A percentile compares a stretch with the other conserved stretches of the same genome.
These are phyloP conservation scores for Gomphus bonarii DNA, from an alignment of 1,284 basidiomycete species.

Conservation along the genomic window DNA sequence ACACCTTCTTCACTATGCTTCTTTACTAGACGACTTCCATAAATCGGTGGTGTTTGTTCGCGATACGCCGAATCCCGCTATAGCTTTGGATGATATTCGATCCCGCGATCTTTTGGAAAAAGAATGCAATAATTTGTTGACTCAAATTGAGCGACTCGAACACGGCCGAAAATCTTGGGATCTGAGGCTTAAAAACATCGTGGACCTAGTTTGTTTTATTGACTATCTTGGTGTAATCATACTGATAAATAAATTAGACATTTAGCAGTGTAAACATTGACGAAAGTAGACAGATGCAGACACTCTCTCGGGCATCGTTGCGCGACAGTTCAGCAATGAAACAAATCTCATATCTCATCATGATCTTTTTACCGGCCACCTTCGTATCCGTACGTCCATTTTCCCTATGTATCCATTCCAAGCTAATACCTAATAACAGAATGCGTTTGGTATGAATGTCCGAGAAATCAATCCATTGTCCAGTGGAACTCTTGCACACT, in stretches of 20 bases:
- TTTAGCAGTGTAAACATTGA: slow-evolving; percentile 12
- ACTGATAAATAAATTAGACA: background rate
- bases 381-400: slow-evolving; percentile 7
- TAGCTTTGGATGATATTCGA: slow-evolving; percentile 21
- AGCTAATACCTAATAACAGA: background rate
- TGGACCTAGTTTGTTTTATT: slow-evolving; percentile 34
- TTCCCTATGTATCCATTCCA: too few species aligned
- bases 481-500: slow-evolving; percentile 8
- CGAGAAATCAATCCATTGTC: background rate
- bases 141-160: slow-evolving; percentile 9
- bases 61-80: slow-evolving; percentile 33
- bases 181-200: slow-evolving; percentile 20
- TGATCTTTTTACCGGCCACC: slow-evolving; percentile 11
- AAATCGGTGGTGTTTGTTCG: slow-evolving; percentile 37
- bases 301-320: slow-evolving; percentile 1
- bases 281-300: slow-evolving; percentile 11
- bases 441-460: slow-evolving; percentile 11
- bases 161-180: slow-evolving; percentile 5
- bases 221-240: slow-evolving; percentile 14
- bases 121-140: slow-evolving; percentile 18
- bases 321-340: slow-evolving; percentile 10
- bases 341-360: slow-evolving; percentile 12
- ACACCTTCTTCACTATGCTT: slow-evolving; percentile 40
- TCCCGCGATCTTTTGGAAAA: slow-evolving; percentile 24
- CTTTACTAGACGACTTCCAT: slow-evolving; percentile 38